Conservation (phyloP, 1,139 yeast genomes). For the Blastobotrys capitulatus region DNA sequence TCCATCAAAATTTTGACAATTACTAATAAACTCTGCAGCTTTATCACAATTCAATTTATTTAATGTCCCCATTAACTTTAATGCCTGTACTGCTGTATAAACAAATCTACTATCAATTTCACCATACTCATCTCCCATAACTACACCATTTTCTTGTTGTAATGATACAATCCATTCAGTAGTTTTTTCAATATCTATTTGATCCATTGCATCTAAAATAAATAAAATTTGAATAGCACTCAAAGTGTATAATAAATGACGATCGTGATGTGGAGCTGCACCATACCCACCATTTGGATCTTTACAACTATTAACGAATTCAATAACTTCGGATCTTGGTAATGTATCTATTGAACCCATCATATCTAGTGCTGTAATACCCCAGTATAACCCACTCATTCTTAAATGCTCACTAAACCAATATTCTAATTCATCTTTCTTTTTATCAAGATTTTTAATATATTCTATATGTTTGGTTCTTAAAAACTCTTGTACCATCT, state of each 20-base stretch:
- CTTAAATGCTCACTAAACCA: conserved; percentile 90
- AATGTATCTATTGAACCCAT: conserved; percentile 55
- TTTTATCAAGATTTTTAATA: conserved; percentile 44
- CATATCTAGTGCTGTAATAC: conserved; percentile 67
- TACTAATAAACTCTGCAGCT: conserved; percentile 58
- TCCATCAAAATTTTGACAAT: conserved; percentile 89
- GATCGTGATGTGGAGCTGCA: conserved; percentile 83
- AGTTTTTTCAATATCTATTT: conserved; percentile 34
- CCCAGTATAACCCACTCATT: conserved; percentile 93
- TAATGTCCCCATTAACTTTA: conserved; percentile 62
- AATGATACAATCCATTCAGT: conserved; percentile 48
- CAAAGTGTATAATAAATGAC: conserved; percentile 80
- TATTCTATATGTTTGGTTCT: conserved; percentile 50
- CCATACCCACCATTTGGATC: conserved; percentile 73
- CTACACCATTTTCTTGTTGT: conserved; percentile 76
- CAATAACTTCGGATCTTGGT: conserved; percentile 53
- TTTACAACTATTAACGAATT: conserved; percentile 66
- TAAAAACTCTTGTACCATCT: conserved; percentile 16
- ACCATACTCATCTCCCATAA: conserved; percentile 86
- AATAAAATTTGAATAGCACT: conserved; percentile 78
- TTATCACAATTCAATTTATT: conserved; percentile 55
- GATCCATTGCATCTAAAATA: conserved; percentile 56
- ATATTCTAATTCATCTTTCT: conserved; percentile 60
- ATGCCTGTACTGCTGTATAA: conserved; percentile 70
- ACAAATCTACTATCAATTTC: conserved; percentile 90